These are phyloP conservation scores for Phytophthora litchii DNA, from an alignment of 352 stramenopile species.

Conservation along the genomic window DNA sequence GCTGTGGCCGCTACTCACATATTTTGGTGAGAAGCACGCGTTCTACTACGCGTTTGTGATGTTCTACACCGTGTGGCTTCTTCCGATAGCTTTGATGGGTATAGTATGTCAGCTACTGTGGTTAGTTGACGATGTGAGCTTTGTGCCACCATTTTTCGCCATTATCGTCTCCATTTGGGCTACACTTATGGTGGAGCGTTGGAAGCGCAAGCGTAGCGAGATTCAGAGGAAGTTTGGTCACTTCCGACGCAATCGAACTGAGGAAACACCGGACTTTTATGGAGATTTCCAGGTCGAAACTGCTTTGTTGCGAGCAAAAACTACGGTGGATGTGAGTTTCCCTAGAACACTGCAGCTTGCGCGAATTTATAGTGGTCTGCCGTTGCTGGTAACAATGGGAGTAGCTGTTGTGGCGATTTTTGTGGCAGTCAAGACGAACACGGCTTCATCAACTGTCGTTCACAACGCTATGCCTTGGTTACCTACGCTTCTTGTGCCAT, in stretches of 20 bases:
- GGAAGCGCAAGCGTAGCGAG: conserved; percentile 89
- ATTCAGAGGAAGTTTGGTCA: conserved; percentile 84
- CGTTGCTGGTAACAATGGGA: conserved; percentile 61
- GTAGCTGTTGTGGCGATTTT: conserved; percentile 61
- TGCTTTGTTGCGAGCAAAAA: conserved; percentile 32
- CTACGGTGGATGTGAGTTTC: conserved; percentile 62
- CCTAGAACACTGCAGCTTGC: conserved; percentile 62
- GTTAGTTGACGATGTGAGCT: conserved; percentile 36
- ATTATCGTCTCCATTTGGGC: conserved; percentile 88
- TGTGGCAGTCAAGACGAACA: conserved; percentile 53
- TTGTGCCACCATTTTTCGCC: conserved; percentile 56
- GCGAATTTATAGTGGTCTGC: conserved; percentile 64
- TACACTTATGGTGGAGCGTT: conserved; percentile 87
- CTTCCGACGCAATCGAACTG: conserved; percentile 62
- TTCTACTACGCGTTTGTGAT: conserved; percentile 81
- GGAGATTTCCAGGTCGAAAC: conserved; percentile 73
- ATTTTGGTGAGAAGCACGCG: conserved; percentile 84
- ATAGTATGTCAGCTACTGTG: conserved; percentile 55
- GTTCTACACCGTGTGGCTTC: conserved; percentile 79
- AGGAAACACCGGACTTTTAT: conserved; percentile 61
- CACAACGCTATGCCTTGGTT: conserved; percentile 44
- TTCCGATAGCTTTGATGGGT: conserved; percentile 60
- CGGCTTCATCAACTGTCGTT: conserved; percentile 32
- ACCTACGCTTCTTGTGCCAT: conserved; percentile 42
- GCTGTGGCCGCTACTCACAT: conserved; percentile 79